These are phyloP conservation scores for Aspergillus pseudoviridinutans DNA, from an alignment of 2,329 filamentous ascomycete species.

Conservation along the genomic window DNA sequence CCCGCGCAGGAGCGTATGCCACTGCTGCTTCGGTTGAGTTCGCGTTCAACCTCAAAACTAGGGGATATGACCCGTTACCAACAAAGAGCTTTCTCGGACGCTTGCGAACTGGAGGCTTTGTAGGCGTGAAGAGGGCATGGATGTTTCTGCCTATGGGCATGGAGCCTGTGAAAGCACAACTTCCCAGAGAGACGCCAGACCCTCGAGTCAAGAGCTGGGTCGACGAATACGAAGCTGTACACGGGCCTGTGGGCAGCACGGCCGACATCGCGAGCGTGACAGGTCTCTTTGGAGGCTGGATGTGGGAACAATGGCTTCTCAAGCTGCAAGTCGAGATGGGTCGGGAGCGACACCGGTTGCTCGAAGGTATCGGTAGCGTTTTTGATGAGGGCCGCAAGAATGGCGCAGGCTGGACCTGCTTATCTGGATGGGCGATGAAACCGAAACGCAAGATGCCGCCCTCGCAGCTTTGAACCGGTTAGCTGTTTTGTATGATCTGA, in stretches of 20 bases:
- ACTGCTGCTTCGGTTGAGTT: conserved; percentile 88
- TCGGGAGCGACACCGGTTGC: conserved; percentile 52
- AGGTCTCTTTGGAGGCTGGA: conserved; percentile 79
- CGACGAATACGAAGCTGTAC: conserved; percentile 56
- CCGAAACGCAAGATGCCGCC: conserved; percentile 25
- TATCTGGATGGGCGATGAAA: conserved; percentile 59
- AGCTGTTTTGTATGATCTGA: conserved; percentile 2
- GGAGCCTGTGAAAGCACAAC: conserved; percentile 44
- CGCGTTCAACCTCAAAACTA: conserved; percentile 79
- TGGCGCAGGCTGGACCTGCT: conserved; percentile 56
- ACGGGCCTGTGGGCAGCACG: conserved; percentile 60
- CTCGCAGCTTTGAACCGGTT: background rate
- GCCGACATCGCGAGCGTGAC: conserved; percentile 69
- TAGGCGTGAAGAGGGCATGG: conserved; percentile 80
- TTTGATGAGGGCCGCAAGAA: conserved; percentile 58
- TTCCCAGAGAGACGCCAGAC: conserved; percentile 38
- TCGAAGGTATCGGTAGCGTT: conserved; percentile 55
- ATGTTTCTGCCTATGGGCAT: conserved; percentile 78
- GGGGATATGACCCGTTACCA: conserved; percentile 82
- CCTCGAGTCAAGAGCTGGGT: conserved; percentile 34
- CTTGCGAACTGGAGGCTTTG: conserved; percentile 71
- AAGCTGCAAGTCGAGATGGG: conserved; percentile 84
- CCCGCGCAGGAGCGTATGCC: conserved; percentile 74
- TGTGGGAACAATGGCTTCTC: conserved; percentile 95
- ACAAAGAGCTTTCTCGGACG: conserved; percentile 77